Percentiles rank a stretch among this genome's conserved stretches.
Evolutionary conservation across 345 rosid genomes (phyloP).

Genomic region (Noccaea caerulescens): DNA sequence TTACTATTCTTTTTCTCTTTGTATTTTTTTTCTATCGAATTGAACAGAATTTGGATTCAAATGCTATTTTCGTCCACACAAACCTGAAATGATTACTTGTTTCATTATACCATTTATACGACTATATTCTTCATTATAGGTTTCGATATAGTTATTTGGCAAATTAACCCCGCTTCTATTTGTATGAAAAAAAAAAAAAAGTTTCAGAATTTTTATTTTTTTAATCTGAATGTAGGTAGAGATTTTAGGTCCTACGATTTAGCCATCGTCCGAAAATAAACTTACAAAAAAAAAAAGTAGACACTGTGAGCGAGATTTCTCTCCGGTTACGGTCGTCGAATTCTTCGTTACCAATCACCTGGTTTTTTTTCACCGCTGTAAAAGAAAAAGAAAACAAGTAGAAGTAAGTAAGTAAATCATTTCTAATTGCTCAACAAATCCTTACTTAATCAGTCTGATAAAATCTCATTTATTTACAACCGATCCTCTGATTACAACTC

Average conservation of each 20-base stretch:
- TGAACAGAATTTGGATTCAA: too few relatives aligned
- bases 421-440: constrained; percentile 31
- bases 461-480: constrained; percentile 28
- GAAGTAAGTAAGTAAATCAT: not conserved
- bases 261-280: constrained; percentile 1
- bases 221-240: not conserved
- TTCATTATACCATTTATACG: too few relatives aligned
- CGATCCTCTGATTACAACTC: constrained; percentile 25
- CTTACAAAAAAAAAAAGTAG: not conserved
- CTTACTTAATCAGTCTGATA: constrained; percentile 29
- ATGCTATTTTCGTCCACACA: too few relatives aligned
- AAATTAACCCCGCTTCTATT: too few relatives aligned
- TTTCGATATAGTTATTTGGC: too few relatives aligned
- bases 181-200: too few relatives aligned
- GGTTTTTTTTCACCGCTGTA: constrained; percentile 10
- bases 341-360: constrained; percentile 1
- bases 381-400: not conserved
- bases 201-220: too few relatives aligned
- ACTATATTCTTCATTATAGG: too few relatives aligned
- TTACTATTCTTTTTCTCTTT: too few relatives aligned
- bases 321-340: not conserved
- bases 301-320: not conserved
- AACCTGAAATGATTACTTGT: too few relatives aligned
- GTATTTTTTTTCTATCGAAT: too few relatives aligned
- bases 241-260: constrained; percentile 3